phyloP scores from a whole-genome alignment of 192 early-diverging fungal genomes.

The Entomortierella chlamydospora region DNA sequence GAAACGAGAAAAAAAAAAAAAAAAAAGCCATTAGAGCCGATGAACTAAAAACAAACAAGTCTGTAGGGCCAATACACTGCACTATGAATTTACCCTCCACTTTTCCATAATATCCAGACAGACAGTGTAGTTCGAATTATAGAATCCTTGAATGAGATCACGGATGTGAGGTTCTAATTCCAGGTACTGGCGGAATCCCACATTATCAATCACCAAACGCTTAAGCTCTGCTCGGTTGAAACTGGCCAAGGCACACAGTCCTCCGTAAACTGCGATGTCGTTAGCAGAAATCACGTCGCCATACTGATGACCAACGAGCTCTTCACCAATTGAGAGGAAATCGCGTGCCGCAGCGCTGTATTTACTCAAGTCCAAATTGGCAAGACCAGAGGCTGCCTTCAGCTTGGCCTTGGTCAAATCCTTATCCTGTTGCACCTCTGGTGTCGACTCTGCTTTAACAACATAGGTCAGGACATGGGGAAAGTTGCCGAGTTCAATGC shows the following conservation, averaged over 20 bases:
- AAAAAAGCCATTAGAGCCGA: too few relatives aligned
- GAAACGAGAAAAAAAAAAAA: conserved; percentile 1
- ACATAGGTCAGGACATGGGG: conserved; percentile 77
- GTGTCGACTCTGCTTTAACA: conserved; percentile 73
- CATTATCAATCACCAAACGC: conserved; percentile 76
- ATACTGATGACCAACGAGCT: conserved; percentile 32
- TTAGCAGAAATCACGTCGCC: conserved; percentile 73
- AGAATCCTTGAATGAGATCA: conserved; percentile 78
- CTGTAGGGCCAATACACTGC: background rate
- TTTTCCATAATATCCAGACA: conserved; percentile 76
- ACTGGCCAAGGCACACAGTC: conserved; percentile 81
- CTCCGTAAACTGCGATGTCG: conserved; percentile 87
- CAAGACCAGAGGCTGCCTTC: conserved; percentile 73
- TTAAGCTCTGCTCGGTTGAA: conserved; percentile 81
- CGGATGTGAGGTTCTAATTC: conserved; percentile 85
- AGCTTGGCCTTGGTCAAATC: conserved; percentile 67
- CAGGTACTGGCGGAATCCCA: conserved; percentile 79
- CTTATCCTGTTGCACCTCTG: conserved; percentile 71
- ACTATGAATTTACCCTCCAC: conserved; percentile 75
- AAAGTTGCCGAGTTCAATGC: conserved; percentile 76
- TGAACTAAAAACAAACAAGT: background rate
- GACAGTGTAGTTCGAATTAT: conserved; percentile 76
- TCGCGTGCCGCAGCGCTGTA: conserved; percentile 70
- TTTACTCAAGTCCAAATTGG: conserved; percentile 68
- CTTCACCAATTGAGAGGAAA: conserved; percentile 62